Conservation (phyloP, 306 rosid species). For the Aeschynomene evenia region DNA sequence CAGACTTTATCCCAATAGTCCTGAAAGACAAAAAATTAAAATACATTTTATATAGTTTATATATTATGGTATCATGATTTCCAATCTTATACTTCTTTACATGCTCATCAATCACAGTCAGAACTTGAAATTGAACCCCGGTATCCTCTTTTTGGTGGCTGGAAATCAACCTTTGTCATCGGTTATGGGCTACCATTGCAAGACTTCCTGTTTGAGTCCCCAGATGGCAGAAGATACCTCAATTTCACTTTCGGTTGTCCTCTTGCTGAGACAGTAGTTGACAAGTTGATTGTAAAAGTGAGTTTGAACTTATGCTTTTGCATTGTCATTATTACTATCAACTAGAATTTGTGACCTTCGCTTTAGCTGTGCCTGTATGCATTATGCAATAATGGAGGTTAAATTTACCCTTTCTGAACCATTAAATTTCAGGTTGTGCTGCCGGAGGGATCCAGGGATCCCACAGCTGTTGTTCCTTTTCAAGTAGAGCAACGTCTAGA, state of each 20-base stretch:
- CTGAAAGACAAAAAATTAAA: background rate
- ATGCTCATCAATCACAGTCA: conserved; percentile 60
- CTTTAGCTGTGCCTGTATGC: conserved; percentile 10
- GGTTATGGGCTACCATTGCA: conserved; percentile 92
- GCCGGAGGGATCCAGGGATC: conserved; percentile 91
- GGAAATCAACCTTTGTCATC: conserved; percentile 88
- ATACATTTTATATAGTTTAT: conserved; percentile 5
- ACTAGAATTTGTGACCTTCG: conserved; percentile 21
- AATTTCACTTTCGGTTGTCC: conserved; percentile 97
- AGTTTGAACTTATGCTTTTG: conserved; percentile 35
- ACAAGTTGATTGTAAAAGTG: conserved; percentile 80
- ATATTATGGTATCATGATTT: background rate
- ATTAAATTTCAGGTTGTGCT: conserved; percentile 69
- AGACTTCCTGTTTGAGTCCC: conserved; percentile 91
- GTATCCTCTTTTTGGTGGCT: conserved; percentile 97
- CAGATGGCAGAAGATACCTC: conserved; percentile 90
- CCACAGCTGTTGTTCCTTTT: conserved; percentile 71
- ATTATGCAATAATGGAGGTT: conserved; percentile 22
- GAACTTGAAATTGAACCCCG: conserved; percentile 97
- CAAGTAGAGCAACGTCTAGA: conserved; percentile 73
- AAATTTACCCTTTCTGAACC: conserved; percentile 20
- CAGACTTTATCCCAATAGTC: background rate
- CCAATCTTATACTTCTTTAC: conserved; percentile 11
- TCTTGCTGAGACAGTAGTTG: conserved; percentile 73
- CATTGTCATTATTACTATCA: conserved; percentile 21